Base-by-base conservation (phyloP, 2,329 filamentous ascomycete species). In the Calonectria multiphialidica region DNA sequence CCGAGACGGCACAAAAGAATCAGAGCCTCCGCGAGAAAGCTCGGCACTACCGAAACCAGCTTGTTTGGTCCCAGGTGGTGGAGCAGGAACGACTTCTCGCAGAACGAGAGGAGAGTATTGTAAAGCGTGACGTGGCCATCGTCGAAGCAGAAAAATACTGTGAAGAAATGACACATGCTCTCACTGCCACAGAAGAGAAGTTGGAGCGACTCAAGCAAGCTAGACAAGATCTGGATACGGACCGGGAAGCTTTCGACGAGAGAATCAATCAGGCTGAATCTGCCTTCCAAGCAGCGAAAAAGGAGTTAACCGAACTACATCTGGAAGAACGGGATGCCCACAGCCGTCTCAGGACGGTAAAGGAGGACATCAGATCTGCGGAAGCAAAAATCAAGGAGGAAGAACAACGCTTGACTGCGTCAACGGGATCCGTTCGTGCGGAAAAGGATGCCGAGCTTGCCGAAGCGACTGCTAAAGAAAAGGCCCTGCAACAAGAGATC, bases 51-150 rank as follows among this genome's bases (percentile, higher is more conserved):
- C 85, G 88, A 50, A 87, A 89, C 21, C 93, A 97, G 84, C 87
- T 95, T 74, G 92, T 93, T n/a, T 99, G 97, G 97, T 90, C 92
- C 28, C 94, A 97, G 80, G 95, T 98, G 1, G 90, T 92, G 61
- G 92, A 95, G 68, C 89, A 94, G 81, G 96, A 98, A 82, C 84
- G 82, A 42, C 79, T 84, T 3, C 80, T 92, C 0, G 81, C 83
- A 37, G 78, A 81, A 13, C 81, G 80, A 28, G 83, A 80, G 25
- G 72, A 74, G 10, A 80, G 82, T 6, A 70, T 85, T 10, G 69
- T 50, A 10, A 75, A 68, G 53, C 78, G 80, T 28, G 77, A 78
- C 1, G 23, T 76, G 21, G 71, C 71, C 21, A 81, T 85, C 28
- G 53, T 66, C 8, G 74, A 82, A 23, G 74, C 78, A 18, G 78